Conservation (phyloP, 2,329 filamentous ascomycete species). For the Coniochaeta sp. region DNA sequence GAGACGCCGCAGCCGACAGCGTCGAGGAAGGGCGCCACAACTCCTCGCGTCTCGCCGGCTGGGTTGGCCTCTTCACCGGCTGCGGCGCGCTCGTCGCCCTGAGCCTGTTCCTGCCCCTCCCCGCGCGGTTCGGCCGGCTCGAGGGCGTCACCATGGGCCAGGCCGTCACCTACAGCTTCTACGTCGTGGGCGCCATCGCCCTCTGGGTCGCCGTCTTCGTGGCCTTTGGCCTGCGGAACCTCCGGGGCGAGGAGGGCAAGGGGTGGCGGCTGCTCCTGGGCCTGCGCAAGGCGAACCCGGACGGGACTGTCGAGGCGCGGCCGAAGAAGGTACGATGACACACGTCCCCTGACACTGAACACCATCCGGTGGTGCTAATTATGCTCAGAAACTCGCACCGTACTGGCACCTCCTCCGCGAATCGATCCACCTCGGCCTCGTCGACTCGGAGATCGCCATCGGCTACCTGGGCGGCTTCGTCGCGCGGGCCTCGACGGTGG, state of each 20-base stretch:
- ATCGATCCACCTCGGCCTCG: slow-evolving; percentile 63
- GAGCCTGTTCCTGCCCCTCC: slow-evolving; percentile 75
- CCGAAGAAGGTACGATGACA: slow-evolving; percentile 8
- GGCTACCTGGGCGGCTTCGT: slow-evolving; percentile 94
- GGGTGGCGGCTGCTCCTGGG: slow-evolving; percentile 55
- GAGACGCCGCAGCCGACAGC: slow-evolving; percentile 12
- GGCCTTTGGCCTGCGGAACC: slow-evolving; percentile 64
- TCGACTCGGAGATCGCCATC: slow-evolving; percentile 70
- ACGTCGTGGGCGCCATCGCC: slow-evolving; percentile 70
- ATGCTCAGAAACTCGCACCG: slow-evolving; percentile 33
- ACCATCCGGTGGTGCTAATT: not conserved
- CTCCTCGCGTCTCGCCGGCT: slow-evolving; percentile 65
- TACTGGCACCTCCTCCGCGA: slow-evolving; percentile 54
- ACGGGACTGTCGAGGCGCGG: slow-evolving; percentile 5
- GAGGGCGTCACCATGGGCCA: slow-evolving; percentile 64
- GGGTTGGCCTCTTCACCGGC: slow-evolving; percentile 88
- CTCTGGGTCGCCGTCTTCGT: slow-evolving; percentile 67
- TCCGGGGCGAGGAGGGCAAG: slow-evolving; percentile 71
- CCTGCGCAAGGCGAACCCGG: slow-evolving; percentile 18
- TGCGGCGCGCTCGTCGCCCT: slow-evolving; percentile 85
- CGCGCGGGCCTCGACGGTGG: slow-evolving; percentile 87
- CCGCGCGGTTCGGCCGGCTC: slow-evolving; percentile 66
- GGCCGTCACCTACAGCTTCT: slow-evolving; percentile 79
- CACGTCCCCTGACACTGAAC: not conserved
- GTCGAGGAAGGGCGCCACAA: slow-evolving; percentile 26